Base-by-base conservation (phyloP, 805 yeast genomes). In the Kluyveromyces nonfermentans region DNA sequence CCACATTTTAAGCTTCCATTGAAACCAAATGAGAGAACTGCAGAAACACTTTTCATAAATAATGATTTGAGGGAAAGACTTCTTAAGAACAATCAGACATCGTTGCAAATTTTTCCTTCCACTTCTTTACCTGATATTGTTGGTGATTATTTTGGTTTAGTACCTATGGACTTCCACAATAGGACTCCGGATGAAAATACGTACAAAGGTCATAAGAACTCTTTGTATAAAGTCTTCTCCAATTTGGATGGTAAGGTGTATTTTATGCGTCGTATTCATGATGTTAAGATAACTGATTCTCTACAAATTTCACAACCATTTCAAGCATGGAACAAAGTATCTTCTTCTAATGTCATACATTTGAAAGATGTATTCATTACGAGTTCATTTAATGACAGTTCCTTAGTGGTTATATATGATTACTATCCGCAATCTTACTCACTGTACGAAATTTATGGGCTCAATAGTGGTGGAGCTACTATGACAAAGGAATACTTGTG, bases 351-450 rank as follows among this genome's bases (percentile, higher is more conserved):
- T 53, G 67, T 86, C 18, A 85, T 84, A 1, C 71, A 74, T 34
- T 65, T 87, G 5, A 73, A 76, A 35, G 96, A 89, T 58, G 87
- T 93, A 6, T 90, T 93, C 61, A 82, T 96, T 1, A 79, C 90
- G 5, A 75, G 87, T 45, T 82, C 87, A 5, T 93, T 93, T 67
- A 90, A 86, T 36, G 93, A 85, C 53, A 71, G 73, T 39, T 80
- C 93, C 1, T 70, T 93, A 45, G 73, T 87, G 35, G 68, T 88
- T 36, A 82, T 85, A 4, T 86, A 87, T 63, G 97, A 90, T 57
- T 93, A 78, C 60, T 85, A 74, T 61, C 97, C 98, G 19, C 69
- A 78, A 47, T 74, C 95, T 1, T 68, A 68, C 44, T 84, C 95
- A 1, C 65, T 90, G 39, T 67, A 70, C 45, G 95, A 87, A 48